Percentiles rank a stretch among this genome's conserved stretches.
These are phyloP conservation scores for Conticribra guillardii DNA, from an alignment of 108 stramenopile genomes.

Conservation along the genomic window DNA sequence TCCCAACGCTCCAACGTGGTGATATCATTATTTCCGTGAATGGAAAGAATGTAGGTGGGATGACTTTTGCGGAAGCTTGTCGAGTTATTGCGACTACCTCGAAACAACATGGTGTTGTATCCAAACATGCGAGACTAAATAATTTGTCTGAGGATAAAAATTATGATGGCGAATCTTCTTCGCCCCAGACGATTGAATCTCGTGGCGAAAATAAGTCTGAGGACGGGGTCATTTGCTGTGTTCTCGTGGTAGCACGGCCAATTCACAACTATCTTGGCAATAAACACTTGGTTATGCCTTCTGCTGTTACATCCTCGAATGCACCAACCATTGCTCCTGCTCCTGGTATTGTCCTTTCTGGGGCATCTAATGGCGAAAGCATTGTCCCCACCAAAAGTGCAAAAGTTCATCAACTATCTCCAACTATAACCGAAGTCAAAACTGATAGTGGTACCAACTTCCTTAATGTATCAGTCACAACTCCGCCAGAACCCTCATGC, in stretches of 20 bases:
- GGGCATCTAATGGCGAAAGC: background rate
- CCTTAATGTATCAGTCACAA: no score
- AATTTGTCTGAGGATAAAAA: no score
- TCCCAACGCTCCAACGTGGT: conserved; percentile 30
- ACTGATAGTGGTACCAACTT: no score
- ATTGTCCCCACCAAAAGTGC: no score
- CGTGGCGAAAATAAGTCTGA: no score
- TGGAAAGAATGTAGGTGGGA: conserved; percentile 49
- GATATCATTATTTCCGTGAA: conserved; percentile 75
- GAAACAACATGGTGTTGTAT: background rate
- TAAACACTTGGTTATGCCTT: background rate
- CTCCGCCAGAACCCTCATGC: no score
- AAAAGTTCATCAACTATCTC: no score
- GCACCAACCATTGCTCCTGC: no score
- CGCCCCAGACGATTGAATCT: no score
- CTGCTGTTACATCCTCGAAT: background rate
- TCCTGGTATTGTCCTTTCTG: no score
- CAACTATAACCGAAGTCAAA: no score
- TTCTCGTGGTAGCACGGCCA: conserved; percentile 31
- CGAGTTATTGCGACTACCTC: conserved; percentile 45
- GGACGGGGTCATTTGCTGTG: conserved; percentile 23
- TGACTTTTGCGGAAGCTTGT: conserved; percentile 64
- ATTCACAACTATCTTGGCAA: background rate
- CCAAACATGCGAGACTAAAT: background rate
- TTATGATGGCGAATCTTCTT: no score